Evolutionary conservation across 371 early-diverging fungal species (phyloP).

Genomic region (Batkoa obscura): DNA sequence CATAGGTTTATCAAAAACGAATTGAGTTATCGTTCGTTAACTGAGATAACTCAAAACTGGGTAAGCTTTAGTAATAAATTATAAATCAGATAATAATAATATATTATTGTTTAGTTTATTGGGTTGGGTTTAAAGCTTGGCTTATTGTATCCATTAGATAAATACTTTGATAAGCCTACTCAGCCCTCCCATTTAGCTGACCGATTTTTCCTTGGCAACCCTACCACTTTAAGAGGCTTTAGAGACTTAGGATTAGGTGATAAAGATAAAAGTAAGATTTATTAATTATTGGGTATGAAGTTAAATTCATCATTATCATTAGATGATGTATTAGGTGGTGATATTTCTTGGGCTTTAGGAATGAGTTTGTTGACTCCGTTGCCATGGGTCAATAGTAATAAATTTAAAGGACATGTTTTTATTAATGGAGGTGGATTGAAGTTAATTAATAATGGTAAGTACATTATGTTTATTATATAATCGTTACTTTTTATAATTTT

Average conservation of each 20-base stretch:
- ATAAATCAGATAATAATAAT: too few species aligned
- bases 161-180: slow-evolving; percentile 13
- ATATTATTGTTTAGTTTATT: slow-evolving; percentile 16
- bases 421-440: slow-evolving; percentile 66
- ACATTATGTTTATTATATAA: too few species aligned
- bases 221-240: slow-evolving; percentile 74
- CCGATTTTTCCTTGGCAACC: slow-evolving; percentile 75
- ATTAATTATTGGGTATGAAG: background rate
- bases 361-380: slow-evolving; percentile 61
- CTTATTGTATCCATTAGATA: slow-evolving; percentile 33
- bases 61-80: too few species aligned
- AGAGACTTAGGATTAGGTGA: slow-evolving; percentile 72
- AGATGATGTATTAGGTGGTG: slow-evolving; percentile 79
- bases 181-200: slow-evolving; percentile 40
- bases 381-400: slow-evolving; percentile 38
- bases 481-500: background rate
- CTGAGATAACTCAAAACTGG: slow-evolving; percentile 22
- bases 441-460: slow-evolving; percentile 26
- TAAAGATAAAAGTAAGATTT: slow-evolving; percentile 36
- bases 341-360: slow-evolving; percentile 57
- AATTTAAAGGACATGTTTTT: slow-evolving; percentile 64
- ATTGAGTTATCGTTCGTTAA: slow-evolving; percentile 33
- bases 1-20: slow-evolving; percentile 51
- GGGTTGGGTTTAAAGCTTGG: slow-evolving; percentile 47
- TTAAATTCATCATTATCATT: slow-evolving; percentile 3